phyloP scores from a whole-genome alignment of 2,329 filamentous ascomycete genomes.

The Aspergillus thermomutatus region DNA sequence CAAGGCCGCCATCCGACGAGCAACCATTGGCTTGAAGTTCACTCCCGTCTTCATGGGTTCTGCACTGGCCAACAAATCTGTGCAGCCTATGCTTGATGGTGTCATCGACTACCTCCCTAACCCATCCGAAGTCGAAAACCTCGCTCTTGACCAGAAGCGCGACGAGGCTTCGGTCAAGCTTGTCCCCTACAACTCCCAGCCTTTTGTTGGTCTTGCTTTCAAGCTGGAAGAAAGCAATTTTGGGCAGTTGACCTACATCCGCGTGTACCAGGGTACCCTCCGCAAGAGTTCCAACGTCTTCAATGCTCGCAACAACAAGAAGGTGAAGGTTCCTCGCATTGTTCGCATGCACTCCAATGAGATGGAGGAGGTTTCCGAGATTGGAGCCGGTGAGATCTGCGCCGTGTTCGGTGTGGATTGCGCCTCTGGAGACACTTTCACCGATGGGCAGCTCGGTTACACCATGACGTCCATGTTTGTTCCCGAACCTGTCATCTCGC shows the following conservation, averaged over 20 bases:
- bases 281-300: constrained; percentile 86
- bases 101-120: constrained; percentile 96
- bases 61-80: constrained; percentile 86
- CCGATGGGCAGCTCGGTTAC: constrained; percentile 86
- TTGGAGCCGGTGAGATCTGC: constrained; percentile 96
- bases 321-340: constrained; percentile 93
- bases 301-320: constrained; percentile 93
- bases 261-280: constrained; percentile 91
- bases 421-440: constrained; percentile 96
- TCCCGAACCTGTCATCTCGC: constrained; percentile 94
- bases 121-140: constrained; percentile 82
- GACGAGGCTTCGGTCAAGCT: constrained; percentile 79
- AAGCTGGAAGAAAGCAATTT: constrained; percentile 99
- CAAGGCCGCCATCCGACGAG: constrained; percentile 84
- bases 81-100: constrained; percentile 95
- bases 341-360: constrained; percentile 99
- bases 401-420: constrained; percentile 98
- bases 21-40: constrained; percentile 87
- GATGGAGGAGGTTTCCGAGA: constrained; percentile 93
- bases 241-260: constrained; percentile 95
- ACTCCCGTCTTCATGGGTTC: constrained; percentile 95
- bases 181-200: constrained; percentile 86
- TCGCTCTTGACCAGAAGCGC: constrained; percentile 78
- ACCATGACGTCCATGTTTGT: constrained; percentile 97
- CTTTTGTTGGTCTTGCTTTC: constrained; percentile 94